A percentile compares a stretch with the other conserved stretches of the same genome.
These are phyloP conservation scores for Nicotiana obtusifolia DNA, from an alignment of 257 asterid species.

Conservation along the genomic window DNA sequence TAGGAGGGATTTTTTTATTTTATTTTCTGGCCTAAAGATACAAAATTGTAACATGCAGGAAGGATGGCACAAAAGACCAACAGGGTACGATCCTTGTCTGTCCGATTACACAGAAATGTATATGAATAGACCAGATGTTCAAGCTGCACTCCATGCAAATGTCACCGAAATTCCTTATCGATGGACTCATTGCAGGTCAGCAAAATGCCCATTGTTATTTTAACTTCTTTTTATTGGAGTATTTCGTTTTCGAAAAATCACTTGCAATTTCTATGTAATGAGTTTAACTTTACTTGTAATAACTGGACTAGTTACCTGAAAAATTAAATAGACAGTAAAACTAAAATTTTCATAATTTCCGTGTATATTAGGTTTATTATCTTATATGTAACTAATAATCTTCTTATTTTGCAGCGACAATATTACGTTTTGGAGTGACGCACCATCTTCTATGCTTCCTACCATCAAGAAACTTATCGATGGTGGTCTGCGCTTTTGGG, in stretches of 20 bases:
- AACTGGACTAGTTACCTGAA: no score
- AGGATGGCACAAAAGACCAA: conserved; percentile 33
- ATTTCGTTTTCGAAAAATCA: background rate
- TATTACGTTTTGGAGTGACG: conserved; percentile 39
- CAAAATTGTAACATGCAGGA: conserved; percentile 20
- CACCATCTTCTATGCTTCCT: conserved; percentile 60
- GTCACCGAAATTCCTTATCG: conserved; percentile 55
- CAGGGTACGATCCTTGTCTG: conserved; percentile 75
- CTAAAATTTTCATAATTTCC: background rate
- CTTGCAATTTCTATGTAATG: background rate
- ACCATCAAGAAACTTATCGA: conserved; percentile 39
- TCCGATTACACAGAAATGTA: conserved; percentile 42
- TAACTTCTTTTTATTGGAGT: no score
- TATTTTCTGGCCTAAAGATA: background rate
- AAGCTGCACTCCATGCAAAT: conserved; percentile 77
- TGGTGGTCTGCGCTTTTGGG: conserved; percentile 59
- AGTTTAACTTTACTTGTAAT: no score
- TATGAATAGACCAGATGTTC: conserved; percentile 70
- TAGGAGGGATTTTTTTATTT: no score
- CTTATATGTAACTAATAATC: background rate
- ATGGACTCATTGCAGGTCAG: conserved; percentile 84
- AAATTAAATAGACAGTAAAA: no score
- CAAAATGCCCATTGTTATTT: background rate
- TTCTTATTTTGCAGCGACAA: conserved; percentile 34
- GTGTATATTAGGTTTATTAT: background rate